Base-by-base conservation (phyloP, 192 early-diverging fungal genomes). In the Allomyces macrogynus region DNA sequence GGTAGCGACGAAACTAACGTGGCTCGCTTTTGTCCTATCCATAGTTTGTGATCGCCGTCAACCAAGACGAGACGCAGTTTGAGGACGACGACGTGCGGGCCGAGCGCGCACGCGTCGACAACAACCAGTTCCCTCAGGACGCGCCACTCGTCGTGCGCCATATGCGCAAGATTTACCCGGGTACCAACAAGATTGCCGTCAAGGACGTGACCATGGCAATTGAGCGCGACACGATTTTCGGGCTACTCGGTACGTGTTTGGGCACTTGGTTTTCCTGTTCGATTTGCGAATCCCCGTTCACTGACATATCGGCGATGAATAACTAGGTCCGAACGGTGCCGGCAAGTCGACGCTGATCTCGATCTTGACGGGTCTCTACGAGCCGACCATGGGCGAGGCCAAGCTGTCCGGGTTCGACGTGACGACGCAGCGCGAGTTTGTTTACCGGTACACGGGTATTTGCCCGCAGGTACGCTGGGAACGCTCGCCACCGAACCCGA, bases 311-410 rank as follows among this genome's bases (percentile, higher is more conserved):
- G 32, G 0, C 32, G 0, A 3, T 9, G 2, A n/a, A n/a, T n/a
- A n/a, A 61, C 2, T 61, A 24, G 82, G 84, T 24, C 81, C 80
- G 16, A 86, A 86, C 61, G 81, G 84, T 12, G 83, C 84, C 4
- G 87, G 87, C 54, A 88, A 88, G 69, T 82, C 86, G 10, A 86
- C 87, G 10, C 65, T 86, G 60, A 84, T 88, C 57, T 74, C 72
- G 23, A 88, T 88, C 62, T 66, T 89, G 65, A 89, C 86, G 16
- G 85, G 86, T 16, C 64, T 85, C 10, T 84, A 83, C 64, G 72
- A 73, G 57, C 72, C 78, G 10, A 79, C 82, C 2, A 57, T 65
- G 23, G 87, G 87, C 42, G 66, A 61, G 43, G 86, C 85, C 0
- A 74, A 60, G 43, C 64, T 89, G 18, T 77, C 79, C 40, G 79